Evolutionary conservation across 2,329 filamentous ascomycete genomes (phyloP), one percentile per base, ranked within the genome.

Genomic region (Aspergillus aculeatus): DNA sequence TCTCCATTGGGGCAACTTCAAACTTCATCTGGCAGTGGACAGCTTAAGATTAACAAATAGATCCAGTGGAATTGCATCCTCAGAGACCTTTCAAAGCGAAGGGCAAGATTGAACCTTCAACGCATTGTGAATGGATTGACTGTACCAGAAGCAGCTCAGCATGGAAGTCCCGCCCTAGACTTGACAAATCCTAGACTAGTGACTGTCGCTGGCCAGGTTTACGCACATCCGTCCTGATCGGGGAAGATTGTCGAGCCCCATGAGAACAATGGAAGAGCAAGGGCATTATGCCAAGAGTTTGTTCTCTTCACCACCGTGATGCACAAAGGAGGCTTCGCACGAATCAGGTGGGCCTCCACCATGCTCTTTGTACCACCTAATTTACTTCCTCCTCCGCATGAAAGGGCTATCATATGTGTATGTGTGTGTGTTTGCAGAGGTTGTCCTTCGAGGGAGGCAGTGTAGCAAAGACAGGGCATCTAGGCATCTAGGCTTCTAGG

Each of bases 191-290:
- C 32, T 16, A 16, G 23, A 44, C 32, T 35, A 35, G 23, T 23
- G 24, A 23, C 53, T 35, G 19, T 24, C 12, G 53, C 47, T 24
- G 53, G 53, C 26, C 16, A 47, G 41, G 26, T 48, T 35, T 24
- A 48, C 53, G 53, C 53, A 48, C 47, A 35, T 31, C 31, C 21
- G 41, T 24, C 24, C 53, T 48, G 53, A 55, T 55, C 31, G 53
- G 53, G 53, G 53, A 19, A 53, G 26, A 38, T 21, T 19, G 24
- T 47, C 26, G 41, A 47, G 53, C 44, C 26, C 29, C 53, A 55
- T 7, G 41, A 21, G 41, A 55, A 48, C 41, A 55, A 55, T 31
- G 41, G 14, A 19, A 55, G 41, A n/a, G 47, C 31, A 47, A 55
- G 26, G 26, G 24, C 41, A 47, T n/a, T 31, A 48, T 55, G 53